Evolutionary conservation across 305 asterid species (phyloP).

Genomic region (Withania somnifera): DNA sequence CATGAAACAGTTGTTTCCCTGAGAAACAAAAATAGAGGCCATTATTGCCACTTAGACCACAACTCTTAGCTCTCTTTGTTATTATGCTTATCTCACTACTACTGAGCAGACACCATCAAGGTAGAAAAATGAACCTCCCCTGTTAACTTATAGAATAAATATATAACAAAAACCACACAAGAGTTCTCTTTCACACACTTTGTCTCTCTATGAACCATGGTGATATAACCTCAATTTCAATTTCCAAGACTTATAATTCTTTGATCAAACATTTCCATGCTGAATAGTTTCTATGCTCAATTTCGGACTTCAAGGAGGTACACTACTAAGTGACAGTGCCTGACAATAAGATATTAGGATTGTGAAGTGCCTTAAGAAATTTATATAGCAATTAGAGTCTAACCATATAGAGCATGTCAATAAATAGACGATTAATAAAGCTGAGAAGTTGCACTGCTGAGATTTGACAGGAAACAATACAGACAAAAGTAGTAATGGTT

Average conservation of each 20-base stretch:
- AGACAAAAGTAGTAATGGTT: background rate
- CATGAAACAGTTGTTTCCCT: background rate
- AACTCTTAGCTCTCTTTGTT: background rate
- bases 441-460: background rate
- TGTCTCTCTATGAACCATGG: too few species aligned
- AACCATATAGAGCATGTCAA: too few species aligned
- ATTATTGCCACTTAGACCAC: background rate
- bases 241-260: background rate
- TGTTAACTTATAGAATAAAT: background rate
- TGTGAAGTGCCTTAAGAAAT: background rate
- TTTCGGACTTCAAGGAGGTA: background rate
- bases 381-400: background rate
- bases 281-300: background rate
- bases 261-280: background rate
- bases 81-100: background rate
- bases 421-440: too few species aligned
- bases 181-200: too few species aligned
- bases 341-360: background rate
- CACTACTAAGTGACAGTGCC: background rate
- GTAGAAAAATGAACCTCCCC: background rate
- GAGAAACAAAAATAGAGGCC: background rate
- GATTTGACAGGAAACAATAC: background rate
- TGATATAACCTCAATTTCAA: background rate
- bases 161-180: background rate
- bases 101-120: background rate